Base-by-base conservation (phyloP, 2,329 filamentous ascomycete species). In the Fusarium guadeloupense region DNA sequence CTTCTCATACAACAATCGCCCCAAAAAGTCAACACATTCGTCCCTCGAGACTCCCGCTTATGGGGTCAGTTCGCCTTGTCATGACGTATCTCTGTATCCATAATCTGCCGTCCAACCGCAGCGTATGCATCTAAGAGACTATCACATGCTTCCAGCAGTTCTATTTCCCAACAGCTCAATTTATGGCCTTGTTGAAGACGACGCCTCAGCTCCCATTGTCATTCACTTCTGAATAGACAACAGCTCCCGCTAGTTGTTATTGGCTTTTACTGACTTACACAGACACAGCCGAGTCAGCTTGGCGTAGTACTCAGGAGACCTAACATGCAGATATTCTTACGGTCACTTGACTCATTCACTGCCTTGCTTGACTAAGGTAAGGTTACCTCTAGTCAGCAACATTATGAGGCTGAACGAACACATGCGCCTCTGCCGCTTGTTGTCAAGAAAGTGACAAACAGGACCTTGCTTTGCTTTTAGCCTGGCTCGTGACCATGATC, bases 131-230 rank as follows among this genome's bases (percentile, higher is more conserved):
- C 54, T 69, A 68, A 46, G 35, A 60, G 46, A 67, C 53, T 59
- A 67, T 69, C 67, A 69, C 67, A 69, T 69, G 67, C 67, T 68
- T 69, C 20, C 38, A 59, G 37, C 51, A 44, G 23, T 35, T 41
- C 39, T 46, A 30, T 23, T 25, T 39, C 59, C 45, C 55, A 61
- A 61, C 60, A 64, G 43, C 55, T 61, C 54, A 35, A 35, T 59
- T n/a, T 53, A 38, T 54, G 30, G 40, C 46, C 28, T 43, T 19
- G 26, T 59, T 59, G 55, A n/a, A n/a, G n/a, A 59, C 45, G 49
- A 56, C 61, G 46, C 51, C 56, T 65, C 57, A 65, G 41, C 25
- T 62, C 50, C 45, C 41, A 25, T 41, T 48, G n/a, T 39, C 23
- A 34, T 38, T 43, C 45, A 52, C 35, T 52, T 34, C 23, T 16